A percentile compares a stretch with the other conserved stretches of the same genome.
Evolutionary conservation across 2,329 filamentous ascomycete genomes (phyloP).

Genomic region (Neophaeococcomyces aloes): DNA sequence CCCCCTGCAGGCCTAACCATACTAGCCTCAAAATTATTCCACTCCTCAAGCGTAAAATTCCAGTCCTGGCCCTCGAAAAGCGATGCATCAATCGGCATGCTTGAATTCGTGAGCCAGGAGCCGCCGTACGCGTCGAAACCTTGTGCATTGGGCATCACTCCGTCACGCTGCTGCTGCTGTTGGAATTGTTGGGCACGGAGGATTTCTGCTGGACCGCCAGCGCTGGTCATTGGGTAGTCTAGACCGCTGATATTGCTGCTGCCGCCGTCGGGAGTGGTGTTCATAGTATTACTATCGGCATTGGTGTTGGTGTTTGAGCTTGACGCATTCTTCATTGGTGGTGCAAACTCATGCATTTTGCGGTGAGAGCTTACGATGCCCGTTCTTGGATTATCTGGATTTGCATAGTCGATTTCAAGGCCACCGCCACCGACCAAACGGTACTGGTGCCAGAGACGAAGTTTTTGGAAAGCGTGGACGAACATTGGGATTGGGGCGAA

Average conservation of each 20-base stretch:
- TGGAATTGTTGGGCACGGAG: neutral
- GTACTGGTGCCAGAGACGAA: constrained; percentile 55
- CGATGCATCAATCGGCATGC: constrained; percentile 30
- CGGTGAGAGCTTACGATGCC: constrained; percentile 3
- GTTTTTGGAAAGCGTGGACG: constrained; percentile 56
- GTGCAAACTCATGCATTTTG: constrained; percentile 6
- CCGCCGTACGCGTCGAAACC: constrained; percentile 4
- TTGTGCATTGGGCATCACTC: neutral
- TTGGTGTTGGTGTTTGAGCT: no score
- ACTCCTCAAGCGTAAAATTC: constrained; percentile 6
- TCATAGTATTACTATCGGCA: neutral
- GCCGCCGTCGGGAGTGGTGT: neutral
- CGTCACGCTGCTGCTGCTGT: neutral
- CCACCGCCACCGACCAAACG: constrained; percentile 29
- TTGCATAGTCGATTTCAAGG: constrained; percentile 8
- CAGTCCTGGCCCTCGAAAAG: constrained; percentile 33
- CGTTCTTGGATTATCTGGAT: constrained; percentile 6
- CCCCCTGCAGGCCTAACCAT: constrained; percentile 7
- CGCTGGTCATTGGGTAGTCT: neutral
- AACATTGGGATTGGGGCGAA: constrained; percentile 49
- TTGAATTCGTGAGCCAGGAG: constrained; percentile 3
- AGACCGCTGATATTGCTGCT: neutral
- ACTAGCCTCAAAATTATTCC: constrained; percentile 9
- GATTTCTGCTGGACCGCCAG: neutral
- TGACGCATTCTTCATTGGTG: no score